Conservation (phyloP, 2,329 filamentous ascomycete species). For the Pseudogymnoascus destructans region DNA sequence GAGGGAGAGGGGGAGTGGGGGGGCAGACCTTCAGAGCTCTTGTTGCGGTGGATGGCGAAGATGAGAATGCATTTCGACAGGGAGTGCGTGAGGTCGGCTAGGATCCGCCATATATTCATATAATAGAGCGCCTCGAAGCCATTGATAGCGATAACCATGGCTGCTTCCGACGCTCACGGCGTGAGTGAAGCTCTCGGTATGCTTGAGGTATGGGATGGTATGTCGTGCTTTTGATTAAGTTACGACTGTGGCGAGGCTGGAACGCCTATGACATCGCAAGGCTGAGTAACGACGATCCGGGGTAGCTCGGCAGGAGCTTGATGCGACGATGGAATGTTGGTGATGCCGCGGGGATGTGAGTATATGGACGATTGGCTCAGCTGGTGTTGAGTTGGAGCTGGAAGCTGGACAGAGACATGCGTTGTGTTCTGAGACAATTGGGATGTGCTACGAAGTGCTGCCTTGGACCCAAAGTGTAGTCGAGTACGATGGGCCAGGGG, state of each 20-base stretch:
- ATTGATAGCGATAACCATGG: neutral
- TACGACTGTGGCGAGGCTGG: neutral
- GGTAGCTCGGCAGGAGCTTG: neutral
- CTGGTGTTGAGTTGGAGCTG: neutral
- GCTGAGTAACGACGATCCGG: neutral
- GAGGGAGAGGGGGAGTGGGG: constrained; percentile 4
- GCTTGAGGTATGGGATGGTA: neutral
- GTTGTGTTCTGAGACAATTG: neutral
- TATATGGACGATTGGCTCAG: neutral
- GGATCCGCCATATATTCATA: constrained; percentile 48
- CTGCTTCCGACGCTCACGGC: neutral
- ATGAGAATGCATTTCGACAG: constrained; percentile 83
- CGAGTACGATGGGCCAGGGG: neutral
- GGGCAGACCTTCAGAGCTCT: constrained; percentile 63
- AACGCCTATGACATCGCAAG: constrained; percentile 7
- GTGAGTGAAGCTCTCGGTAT: neutral
- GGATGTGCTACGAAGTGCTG: neutral
- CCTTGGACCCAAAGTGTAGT: neutral
- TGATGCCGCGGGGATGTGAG: neutral
- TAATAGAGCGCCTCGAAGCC: neutral
- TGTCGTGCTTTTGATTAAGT: constrained; percentile 4
- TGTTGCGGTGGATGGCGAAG: constrained; percentile 77
- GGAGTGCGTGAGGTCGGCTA: constrained; percentile 75
- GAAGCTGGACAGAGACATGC: neutral
- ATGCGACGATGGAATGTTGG: neutral